These are phyloP conservation scores for Monosporascus sp. DNA, from an alignment of 2,329 filamentous ascomycete species.

Conservation along the genomic window DNA sequence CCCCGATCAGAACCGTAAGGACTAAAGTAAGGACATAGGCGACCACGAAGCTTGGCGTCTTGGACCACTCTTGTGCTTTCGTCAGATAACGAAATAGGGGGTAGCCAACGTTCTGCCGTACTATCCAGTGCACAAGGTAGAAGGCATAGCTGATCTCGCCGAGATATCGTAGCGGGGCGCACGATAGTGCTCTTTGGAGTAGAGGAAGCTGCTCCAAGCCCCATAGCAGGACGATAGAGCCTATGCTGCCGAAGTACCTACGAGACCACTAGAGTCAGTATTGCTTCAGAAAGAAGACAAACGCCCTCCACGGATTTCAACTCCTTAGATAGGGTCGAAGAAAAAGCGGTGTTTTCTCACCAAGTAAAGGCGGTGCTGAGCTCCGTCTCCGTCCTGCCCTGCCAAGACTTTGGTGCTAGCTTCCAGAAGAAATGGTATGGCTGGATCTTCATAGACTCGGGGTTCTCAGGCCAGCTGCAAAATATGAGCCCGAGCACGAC, in stretches of 20 bases:
- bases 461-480: not conserved
- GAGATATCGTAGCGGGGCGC: not conserved
- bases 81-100: not conserved
- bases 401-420: not conserved
- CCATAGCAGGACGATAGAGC: not conserved
- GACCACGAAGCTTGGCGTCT: not conserved
- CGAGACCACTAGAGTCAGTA: not conserved
- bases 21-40: not conserved
- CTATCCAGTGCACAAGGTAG: not conserved
- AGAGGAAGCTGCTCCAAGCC: slow-evolving; percentile 1
- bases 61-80: not conserved
- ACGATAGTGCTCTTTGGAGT: not conserved
- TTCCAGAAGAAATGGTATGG: slow-evolving; percentile 1
- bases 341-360: not conserved
- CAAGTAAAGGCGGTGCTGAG: slow-evolving; percentile 1
- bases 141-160: slow-evolving; percentile 5
- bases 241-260: slow-evolving; percentile 1
- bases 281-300: not conserved
- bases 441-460: not conserved
- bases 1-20: not conserved
- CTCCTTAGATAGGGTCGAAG: not conserved
- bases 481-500: not conserved
- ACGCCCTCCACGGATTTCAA: not conserved
- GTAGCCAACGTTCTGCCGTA: not conserved
- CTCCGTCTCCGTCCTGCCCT: not conserved